These are phyloP conservation scores for Pneumocystis oryctolagi DNA, from an alignment of 1,139 yeast species.

Conservation along the genomic window DNA sequence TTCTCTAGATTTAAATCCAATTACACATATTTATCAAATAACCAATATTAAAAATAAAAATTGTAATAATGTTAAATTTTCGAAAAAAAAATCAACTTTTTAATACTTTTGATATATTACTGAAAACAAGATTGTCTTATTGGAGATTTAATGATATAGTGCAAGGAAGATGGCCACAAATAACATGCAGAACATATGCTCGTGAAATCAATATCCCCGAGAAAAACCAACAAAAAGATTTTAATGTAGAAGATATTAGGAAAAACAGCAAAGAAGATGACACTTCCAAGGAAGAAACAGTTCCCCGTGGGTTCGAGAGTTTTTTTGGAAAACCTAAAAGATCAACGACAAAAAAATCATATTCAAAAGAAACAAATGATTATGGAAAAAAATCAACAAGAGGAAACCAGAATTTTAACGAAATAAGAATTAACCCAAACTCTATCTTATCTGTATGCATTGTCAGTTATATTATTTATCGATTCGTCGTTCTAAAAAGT, in stretches of 20 bases:
- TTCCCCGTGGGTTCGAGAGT: conserved; percentile 10
- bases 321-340: conserved; percentile 8
- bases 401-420: conserved; percentile 6
- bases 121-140: not conserved
- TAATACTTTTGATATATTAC: not conserved
- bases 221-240: conserved; percentile 8
- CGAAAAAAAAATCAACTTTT: not conserved
- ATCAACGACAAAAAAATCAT: conserved; percentile 1
- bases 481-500: conserved; percentile 1
- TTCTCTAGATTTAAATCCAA: not conserved
- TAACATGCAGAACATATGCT: conserved; percentile 3
- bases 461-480: conserved; percentile 8
- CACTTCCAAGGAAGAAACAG: not conserved
- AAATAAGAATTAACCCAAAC: conserved; percentile 8
- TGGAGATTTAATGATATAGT: not conserved
- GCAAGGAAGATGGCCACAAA: not conserved
- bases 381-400: conserved; percentile 3
- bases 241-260: conserved; percentile 2
- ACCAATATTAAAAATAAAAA: not conserved
- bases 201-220: not conserved
- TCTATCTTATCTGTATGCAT: conserved; percentile 5
- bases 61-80: not conserved
- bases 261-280: not conserved
- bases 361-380: conserved; percentile 4
- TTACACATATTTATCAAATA: not conserved